Conservation (phyloP, 805 yeast genomes). For the Kodamaea hsintzibuensis region DNA sequence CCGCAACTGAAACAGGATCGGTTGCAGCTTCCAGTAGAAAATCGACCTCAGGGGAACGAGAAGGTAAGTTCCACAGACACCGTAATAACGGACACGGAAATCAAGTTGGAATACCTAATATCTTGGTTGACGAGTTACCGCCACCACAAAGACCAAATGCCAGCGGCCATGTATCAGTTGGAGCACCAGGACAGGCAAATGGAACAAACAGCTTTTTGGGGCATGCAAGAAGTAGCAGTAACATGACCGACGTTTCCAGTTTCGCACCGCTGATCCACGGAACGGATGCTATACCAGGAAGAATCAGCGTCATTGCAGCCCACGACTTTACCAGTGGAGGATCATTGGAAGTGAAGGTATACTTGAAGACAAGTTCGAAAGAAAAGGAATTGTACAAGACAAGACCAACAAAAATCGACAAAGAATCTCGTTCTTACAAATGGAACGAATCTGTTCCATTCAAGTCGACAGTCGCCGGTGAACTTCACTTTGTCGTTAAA, state of each 20-base stretch:
- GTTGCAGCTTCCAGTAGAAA: constrained; percentile 5
- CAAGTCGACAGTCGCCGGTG: constrained; percentile 63
- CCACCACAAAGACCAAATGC: constrained; percentile 39
- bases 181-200: not conserved
- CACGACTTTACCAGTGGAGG: constrained; percentile 38
- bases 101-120: constrained; percentile 30
- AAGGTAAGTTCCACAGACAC: constrained; percentile 12
- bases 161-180: constrained; percentile 15
- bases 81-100: not conserved
- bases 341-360: constrained; percentile 52
- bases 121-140: constrained; percentile 33
- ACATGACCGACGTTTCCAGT: constrained; percentile 33
- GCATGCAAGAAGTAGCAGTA: constrained; percentile 22
- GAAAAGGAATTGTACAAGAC: constrained; percentile 67
- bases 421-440: constrained; percentile 42
- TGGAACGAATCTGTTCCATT: constrained; percentile 71
- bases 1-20: not conserved
- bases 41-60: not conserved
- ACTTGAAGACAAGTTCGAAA: constrained; percentile 46
- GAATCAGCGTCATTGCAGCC: constrained; percentile 52
- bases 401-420: constrained; percentile 49
- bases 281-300: constrained; percentile 50
- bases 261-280: constrained; percentile 34
- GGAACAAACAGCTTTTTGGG: constrained; percentile 11
- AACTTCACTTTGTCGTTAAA: constrained; percentile 58